Evolutionary conservation across 129 eudicot species (phyloP), one percentile per base, ranked within the genome.

Genomic region (Artemisia argyi): DNA sequence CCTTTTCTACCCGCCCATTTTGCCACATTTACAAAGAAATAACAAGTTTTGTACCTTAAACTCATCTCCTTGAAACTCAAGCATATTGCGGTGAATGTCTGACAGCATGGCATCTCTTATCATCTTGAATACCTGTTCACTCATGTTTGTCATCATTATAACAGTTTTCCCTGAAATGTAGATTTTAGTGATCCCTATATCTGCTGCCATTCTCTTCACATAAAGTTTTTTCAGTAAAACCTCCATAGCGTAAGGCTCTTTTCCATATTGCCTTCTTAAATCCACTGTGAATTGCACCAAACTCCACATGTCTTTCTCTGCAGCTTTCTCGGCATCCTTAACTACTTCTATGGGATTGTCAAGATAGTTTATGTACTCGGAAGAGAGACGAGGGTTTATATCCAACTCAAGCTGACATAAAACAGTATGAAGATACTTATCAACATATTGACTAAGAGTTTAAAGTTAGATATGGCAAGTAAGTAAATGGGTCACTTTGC

Each of bases 181-280:
- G 61, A 93, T 89, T 73, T 86, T 86, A 22, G 78, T 83, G 67
- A 93, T 79, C 68, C 96, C 98, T 17, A 93, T 83, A 86, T 93
- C 98, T 65, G 98, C 98, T 9, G 96, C 92, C 98, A 93, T 93
- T 85, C 98, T 87, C 70, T 47, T 85, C 71, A 93, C 95, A 47
- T 94, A 94, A 66, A 90, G 96, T 82, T 87, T 94, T 79, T 94
- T 94, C 50, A 90, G 71, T 60, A 90, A 69, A 75, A 88, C 84
- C 72, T 94, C 98, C 98, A 94, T 94, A 32, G 98, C 86, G 69
- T 89, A 83, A 76, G 98, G 98, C 82, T 93, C 98, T 82, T 89
- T 93, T 51, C 98, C 98, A 77, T 87, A 84, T 35, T 85, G 92
- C 17, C 92, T 85, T 30, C 97, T 82, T 66, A 94, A 80, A 79